Evolutionary conservation across 257 asterid species (phyloP), one percentile per base, ranked within the genome.

Genomic region (Solanum raphanifolium): DNA sequence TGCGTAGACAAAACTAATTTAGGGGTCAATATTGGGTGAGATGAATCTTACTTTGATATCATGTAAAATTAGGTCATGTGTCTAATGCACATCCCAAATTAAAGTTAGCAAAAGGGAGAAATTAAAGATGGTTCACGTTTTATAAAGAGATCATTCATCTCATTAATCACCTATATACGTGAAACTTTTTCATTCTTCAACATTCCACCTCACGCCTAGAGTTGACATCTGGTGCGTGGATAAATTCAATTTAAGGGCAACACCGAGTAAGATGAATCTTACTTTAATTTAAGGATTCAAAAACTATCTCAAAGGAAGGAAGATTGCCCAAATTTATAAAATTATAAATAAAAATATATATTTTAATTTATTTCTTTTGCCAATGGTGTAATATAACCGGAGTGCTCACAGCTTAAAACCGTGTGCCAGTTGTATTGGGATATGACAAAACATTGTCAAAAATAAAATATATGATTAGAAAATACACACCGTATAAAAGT

Each of bases 371-470:
- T 58, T 5, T 20, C 66, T 58, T 58, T 58, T 58, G 25, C 2
- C 9, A 58, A 7, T 58, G 66, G 34, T 69, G 38, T 46, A 74
- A 32, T 46, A 65, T 60, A 81, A 87, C 52, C 21, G 41, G 25
- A 71, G 13, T 52, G 38, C 29, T 69, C 29, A 27, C 31, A 34
- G 84, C 87, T 23, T 87, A 85, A 87, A 87, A 86, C 38, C 87
- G 81, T 90, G 88, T 85, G 86, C 88, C 91, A 87, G 90, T 88
- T 88, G 92, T 78, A 68, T 39, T 29, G 76, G 69, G 84, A 82
- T 69, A 4, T 35, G 18, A 3, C 65, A 35, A 27, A 86, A n/a
- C 21, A 36, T 21, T 58, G 69, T 69, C 82, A 73, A 72, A 52
- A 62, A 60, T 38, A 21, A 23, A 36, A 35, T 2, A n/a, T 39